A percentile compares a stretch with the other conserved stretches of the same genome.
These are phyloP conservation scores for Pelargonium myrrhifolium DNA, from an alignment of 441 rosid genomes.

Conservation along the genomic window DNA sequence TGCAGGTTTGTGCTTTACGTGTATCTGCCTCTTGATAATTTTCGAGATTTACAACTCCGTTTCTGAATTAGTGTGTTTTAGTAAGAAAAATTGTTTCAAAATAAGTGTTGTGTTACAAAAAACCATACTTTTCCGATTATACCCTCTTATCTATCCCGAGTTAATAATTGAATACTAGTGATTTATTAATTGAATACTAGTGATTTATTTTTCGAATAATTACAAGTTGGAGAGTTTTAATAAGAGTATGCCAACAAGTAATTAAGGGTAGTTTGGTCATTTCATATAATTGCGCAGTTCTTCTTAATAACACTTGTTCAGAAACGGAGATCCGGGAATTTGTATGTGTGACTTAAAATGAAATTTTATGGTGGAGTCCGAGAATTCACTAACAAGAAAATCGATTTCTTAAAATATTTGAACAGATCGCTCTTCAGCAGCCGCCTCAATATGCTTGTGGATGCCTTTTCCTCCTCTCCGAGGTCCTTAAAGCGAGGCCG, in stretches of 20 bases:
- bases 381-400: background rate
- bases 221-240: no score
- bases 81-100: background rate
- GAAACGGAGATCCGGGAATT: background rate
- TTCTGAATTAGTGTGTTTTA: no score
- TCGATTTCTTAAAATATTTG: conserved; percentile 11
- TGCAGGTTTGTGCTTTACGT: conserved; percentile 56
- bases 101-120: background rate
- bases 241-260: no score
- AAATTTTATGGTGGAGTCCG: background rate
- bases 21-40: no score
- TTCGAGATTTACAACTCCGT: background rate
- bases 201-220: no score
- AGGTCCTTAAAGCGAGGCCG: conserved; percentile 82
- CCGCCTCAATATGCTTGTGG: conserved; percentile 95
- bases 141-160: no score
- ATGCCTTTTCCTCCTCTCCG: conserved; percentile 87
- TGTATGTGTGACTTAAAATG: background rate
- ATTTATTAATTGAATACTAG: no score
- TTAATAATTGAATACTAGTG: no score
- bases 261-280: no score
- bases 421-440: conserved; percentile 87
- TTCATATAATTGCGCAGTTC: no score
- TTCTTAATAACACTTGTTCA: no score
- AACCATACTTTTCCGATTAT: no score